Conservation (phyloP, 441 rosid species). For the Hypseocharis bilobata region DNA sequence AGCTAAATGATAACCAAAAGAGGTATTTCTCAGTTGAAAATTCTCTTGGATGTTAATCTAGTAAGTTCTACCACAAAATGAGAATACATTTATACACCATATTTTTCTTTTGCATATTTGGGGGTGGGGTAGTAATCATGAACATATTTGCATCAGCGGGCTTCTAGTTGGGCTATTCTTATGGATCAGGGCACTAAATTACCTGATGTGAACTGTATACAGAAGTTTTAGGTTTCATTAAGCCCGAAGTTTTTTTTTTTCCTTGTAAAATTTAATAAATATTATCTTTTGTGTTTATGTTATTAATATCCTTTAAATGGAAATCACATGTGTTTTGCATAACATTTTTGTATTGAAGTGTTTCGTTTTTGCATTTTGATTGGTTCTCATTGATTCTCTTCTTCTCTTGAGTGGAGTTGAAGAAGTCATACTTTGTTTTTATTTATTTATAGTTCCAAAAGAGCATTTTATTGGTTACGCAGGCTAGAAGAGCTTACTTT, state of each 20-base stretch:
- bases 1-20: slow-evolving; percentile 44
- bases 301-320: neutral
- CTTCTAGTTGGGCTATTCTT: neutral
- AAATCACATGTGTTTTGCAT: neutral
- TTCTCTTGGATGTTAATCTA: neutral
- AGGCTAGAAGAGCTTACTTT: slow-evolving; percentile 69
- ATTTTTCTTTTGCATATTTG: no score
- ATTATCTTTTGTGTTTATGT: neutral
- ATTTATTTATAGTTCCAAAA: no score
- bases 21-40: slow-evolving; percentile 35
- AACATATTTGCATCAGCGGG: neutral
- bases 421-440: slow-evolving; percentile 1
- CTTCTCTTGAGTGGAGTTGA: neutral
- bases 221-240: neutral
- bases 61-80: neutral
- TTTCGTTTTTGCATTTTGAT: no score
- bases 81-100: neutral
- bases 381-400: no score
- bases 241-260: no score
- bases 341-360: neutral
- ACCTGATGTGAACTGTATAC: neutral
- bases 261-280: neutral
- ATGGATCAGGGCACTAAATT: neutral
- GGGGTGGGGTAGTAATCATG: neutral
- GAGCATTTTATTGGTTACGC: slow-evolving; percentile 16